Percentiles rank a stretch among this genome's conserved stretches.
Evolutionary conservation across 2,329 filamentous ascomycete species (phyloP).

Genomic region (Alternaria brassicicola): DNA sequence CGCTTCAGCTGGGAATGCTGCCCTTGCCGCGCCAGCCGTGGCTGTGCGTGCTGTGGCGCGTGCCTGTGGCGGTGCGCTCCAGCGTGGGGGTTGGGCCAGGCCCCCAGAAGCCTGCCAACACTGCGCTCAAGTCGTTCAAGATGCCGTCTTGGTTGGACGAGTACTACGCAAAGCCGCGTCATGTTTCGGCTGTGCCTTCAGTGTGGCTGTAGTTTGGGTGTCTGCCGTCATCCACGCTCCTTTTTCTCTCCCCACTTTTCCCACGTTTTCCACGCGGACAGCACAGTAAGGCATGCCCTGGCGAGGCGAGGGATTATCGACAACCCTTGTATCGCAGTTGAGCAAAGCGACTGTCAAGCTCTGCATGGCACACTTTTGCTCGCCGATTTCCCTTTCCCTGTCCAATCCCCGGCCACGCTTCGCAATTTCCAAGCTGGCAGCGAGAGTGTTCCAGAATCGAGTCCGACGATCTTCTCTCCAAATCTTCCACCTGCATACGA

Average conservation of each 20-base stretch:
- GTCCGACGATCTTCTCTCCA: slow-evolving; percentile 10
- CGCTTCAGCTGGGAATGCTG: slow-evolving; percentile 2
- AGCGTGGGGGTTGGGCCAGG: background rate
- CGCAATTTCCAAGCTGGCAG: background rate
- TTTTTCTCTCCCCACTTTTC: slow-evolving; percentile 11
- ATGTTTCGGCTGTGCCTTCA: background rate
- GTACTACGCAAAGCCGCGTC: background rate
- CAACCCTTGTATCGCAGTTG: background rate
- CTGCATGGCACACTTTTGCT: background rate
- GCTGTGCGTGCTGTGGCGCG: background rate
- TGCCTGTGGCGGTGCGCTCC: slow-evolving; percentile 8
- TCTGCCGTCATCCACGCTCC: slow-evolving; percentile 4
- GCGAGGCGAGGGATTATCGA: slow-evolving; percentile 8
- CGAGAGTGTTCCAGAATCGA: background rate
- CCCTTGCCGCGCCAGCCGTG: slow-evolving; percentile 9
- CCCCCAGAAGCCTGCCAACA: background rate
- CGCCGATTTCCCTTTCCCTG: background rate
- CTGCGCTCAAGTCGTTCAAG: background rate
- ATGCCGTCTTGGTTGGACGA: background rate
- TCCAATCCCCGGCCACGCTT: slow-evolving; percentile 3
- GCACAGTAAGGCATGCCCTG: background rate
- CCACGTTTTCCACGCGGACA: background rate
- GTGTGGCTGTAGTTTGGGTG: slow-evolving; percentile 1
- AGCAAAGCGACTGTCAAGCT: background rate
- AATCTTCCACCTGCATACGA: slow-evolving; percentile 3